phyloP scores from a whole-genome alignment of 1,139 yeast genomes.

The Candida glucosophila region DNA sequence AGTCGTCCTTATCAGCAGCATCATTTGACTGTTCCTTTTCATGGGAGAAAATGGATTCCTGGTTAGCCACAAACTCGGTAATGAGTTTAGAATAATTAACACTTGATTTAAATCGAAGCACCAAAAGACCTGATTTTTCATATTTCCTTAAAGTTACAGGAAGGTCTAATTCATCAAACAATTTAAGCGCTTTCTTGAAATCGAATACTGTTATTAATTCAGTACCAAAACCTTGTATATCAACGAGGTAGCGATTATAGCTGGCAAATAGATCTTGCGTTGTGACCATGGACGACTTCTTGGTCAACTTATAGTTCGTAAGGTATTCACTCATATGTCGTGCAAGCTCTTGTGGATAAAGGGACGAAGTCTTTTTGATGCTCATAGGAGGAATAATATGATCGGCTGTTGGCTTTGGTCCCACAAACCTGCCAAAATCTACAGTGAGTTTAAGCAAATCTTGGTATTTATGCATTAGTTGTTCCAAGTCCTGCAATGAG shows the following conservation, averaged over 20 bases:
- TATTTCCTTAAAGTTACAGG: slow-evolving; percentile 26
- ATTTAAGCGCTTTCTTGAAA: slow-evolving; percentile 21
- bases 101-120: slow-evolving; percentile 18
- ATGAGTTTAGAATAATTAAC: slow-evolving; percentile 17
- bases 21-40: slow-evolving; percentile 12
- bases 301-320: slow-evolving; percentile 19
- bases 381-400: slow-evolving; percentile 21
- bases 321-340: slow-evolving; percentile 49
- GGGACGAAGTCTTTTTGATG: slow-evolving; percentile 19
- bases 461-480: slow-evolving; percentile 68
- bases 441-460: slow-evolving; percentile 57
- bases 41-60: slow-evolving; percentile 21
- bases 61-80: slow-evolving; percentile 13
- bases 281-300: slow-evolving; percentile 31
- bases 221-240: slow-evolving; percentile 35
- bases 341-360: slow-evolving; percentile 31
- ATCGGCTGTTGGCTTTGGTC: slow-evolving; percentile 4
- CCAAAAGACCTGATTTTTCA: slow-evolving; percentile 27
- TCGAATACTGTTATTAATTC: slow-evolving; percentile 25
- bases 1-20: slow-evolving; percentile 15
- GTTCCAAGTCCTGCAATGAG: slow-evolving; percentile 72
- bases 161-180: slow-evolving; percentile 21
- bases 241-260: slow-evolving; percentile 29
- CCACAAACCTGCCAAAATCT: slow-evolving; percentile 31
- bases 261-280: slow-evolving; percentile 35